phyloP scores from a whole-genome alignment of 345 rosid genomes.

The Hypericum perforatum region DNA sequence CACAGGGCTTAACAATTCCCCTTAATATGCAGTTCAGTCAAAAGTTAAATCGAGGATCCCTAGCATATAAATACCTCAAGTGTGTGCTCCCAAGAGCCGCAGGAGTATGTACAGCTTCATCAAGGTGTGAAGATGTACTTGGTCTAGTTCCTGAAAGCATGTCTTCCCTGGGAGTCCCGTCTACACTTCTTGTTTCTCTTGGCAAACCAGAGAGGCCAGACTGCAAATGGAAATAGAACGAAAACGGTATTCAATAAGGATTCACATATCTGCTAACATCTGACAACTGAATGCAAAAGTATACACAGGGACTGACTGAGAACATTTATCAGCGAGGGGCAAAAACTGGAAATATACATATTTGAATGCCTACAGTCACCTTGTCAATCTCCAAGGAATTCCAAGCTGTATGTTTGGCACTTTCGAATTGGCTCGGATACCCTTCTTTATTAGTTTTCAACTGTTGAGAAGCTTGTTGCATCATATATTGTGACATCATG shows the following conservation, averaged over 20 bases:
- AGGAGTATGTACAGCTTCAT: constrained; percentile 28
- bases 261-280: constrained; percentile 15
- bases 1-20: too few species aligned
- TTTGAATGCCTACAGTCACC: constrained; percentile 26
- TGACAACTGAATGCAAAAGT: constrained; percentile 25
- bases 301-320: neutral
- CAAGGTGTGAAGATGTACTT: constrained; percentile 28
- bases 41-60: too few species aligned
- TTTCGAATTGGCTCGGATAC: constrained; percentile 28
- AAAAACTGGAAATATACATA: neutral
- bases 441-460: constrained; percentile 22
- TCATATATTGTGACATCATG: constrained; percentile 22
- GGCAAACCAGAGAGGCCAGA: constrained; percentile 27
- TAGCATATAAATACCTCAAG: constrained; percentile 38
- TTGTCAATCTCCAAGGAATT: constrained; percentile 32
- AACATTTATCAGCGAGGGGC: neutral
- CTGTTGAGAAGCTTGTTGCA: constrained; percentile 30
- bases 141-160: constrained; percentile 30
- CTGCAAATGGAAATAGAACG: constrained; percentile 17
- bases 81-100: constrained; percentile 32
- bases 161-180: constrained; percentile 28
- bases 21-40: too few species aligned
- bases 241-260: neutral
- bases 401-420: constrained; percentile 29
- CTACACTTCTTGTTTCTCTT: constrained; percentile 30